These are phyloP conservation scores for Emericellopsis atlantica DNA, from an alignment of 2,329 filamentous ascomycete genomes.

Conservation along the genomic window DNA sequence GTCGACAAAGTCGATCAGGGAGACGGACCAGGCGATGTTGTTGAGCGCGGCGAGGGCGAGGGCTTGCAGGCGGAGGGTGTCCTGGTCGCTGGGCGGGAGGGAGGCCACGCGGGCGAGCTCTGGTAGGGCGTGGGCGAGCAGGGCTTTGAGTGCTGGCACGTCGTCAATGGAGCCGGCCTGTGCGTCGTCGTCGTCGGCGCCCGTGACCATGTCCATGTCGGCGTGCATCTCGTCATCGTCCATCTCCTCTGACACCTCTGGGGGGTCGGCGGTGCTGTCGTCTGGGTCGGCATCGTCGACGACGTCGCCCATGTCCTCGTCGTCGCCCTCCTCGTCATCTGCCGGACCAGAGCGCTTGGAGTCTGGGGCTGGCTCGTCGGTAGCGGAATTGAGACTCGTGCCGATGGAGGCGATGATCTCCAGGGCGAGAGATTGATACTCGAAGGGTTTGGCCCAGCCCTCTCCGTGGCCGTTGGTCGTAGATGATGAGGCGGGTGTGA, in stretches of 20 bases:
- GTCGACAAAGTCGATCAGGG: slow-evolving; percentile 45
- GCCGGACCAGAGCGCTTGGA: slow-evolving; percentile 2
- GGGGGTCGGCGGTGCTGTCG: slow-evolving; percentile 21
- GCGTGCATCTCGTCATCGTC: slow-evolving; percentile 43
- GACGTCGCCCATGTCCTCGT: slow-evolving; percentile 23
- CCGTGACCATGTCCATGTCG: slow-evolving; percentile 54
- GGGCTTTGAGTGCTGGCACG: slow-evolving; percentile 36
- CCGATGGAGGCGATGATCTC: slow-evolving; percentile 54
- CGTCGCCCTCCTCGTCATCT: slow-evolving; percentile 24
- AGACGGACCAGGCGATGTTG: slow-evolving; percentile 57
- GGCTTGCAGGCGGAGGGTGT: slow-evolving; percentile 30
- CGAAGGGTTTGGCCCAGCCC: slow-evolving; percentile 25
- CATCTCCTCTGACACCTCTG: slow-evolving; percentile 35
- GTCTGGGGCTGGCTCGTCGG: slow-evolving; percentile 18
- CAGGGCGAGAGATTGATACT: slow-evolving; percentile 40
- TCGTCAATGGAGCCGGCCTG: slow-evolving; percentile 28
- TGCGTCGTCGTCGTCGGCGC: slow-evolving; percentile 27
- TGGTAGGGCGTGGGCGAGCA: slow-evolving; percentile 21
- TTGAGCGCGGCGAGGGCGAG: slow-evolving; percentile 49
- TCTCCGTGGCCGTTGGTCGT: slow-evolving; percentile 15
- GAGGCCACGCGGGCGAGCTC: slow-evolving; percentile 34
- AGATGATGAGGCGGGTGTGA: slow-evolving; percentile 8
- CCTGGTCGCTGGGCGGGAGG: slow-evolving; percentile 24
- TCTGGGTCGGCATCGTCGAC: slow-evolving; percentile 19
- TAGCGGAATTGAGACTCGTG: slow-evolving; percentile 39